These are phyloP conservation scores for Populus pruinosa DNA, from an alignment of 345 rosid genomes.

Conservation along the genomic window DNA sequence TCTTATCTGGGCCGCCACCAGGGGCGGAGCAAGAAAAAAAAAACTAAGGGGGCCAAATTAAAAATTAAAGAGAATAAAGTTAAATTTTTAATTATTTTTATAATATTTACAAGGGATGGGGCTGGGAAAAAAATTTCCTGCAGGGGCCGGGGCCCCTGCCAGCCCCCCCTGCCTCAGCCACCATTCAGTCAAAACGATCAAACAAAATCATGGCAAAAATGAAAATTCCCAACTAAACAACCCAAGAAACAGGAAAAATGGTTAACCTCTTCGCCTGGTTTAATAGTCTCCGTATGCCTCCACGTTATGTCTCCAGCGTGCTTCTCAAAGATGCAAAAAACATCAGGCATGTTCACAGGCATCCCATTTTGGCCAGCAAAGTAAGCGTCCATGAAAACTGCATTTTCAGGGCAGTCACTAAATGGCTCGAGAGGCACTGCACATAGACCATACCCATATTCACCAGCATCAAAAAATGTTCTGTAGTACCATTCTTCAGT, in stretches of 20 bases:
- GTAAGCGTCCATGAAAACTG: constrained; percentile 21
- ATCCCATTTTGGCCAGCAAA: constrained; percentile 8
- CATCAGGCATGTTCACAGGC: not conserved
- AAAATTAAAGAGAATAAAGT: no score
- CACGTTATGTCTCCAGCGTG: constrained; percentile 17
- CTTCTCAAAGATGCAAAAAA: constrained; percentile 19
- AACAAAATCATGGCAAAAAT: not conserved
- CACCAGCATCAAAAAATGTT: constrained; percentile 18
- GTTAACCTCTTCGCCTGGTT: constrained; percentile 12
- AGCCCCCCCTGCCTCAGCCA: no score
- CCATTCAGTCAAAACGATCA: not conserved
- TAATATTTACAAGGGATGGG: no score
- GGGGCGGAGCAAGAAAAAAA: no score
- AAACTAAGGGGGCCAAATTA: no score
- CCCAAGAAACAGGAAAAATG: not conserved
- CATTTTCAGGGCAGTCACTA: constrained; percentile 20
- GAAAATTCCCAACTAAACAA: not conserved
- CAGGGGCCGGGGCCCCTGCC: no score
- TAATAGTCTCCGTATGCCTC: constrained; percentile 18
- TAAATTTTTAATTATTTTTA: no score
- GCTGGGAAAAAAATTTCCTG: no score
- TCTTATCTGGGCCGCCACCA: constrained; percentile 23
- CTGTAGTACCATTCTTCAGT: constrained; percentile 20
- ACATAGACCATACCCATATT: constrained; percentile 17
- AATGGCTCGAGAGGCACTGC: constrained; percentile 6